Evolutionary conservation across 2,329 filamentous ascomycete genomes (phyloP).

Genomic region (Sordariomycetes sp.): DNA sequence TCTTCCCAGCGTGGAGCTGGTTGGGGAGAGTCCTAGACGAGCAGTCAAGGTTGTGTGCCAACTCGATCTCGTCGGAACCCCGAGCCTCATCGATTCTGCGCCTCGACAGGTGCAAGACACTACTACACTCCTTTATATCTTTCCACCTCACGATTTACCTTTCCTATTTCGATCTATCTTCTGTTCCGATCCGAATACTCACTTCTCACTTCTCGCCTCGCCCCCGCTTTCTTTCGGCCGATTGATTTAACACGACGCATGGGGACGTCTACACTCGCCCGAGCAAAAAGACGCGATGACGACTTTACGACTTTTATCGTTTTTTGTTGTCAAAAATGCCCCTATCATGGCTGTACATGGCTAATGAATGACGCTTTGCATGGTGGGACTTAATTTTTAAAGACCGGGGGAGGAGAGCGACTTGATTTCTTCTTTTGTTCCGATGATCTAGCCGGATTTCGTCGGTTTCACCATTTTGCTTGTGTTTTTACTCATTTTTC

Average conservation of each 20-base stretch:
- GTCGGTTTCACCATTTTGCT: slow-evolving; percentile 3
- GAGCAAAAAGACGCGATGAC: slow-evolving; percentile 8
- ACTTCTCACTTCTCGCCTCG: neutral
- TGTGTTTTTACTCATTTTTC: slow-evolving; percentile 3
- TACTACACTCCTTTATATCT: slow-evolving; percentile 3
- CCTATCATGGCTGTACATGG: slow-evolving; percentile 12
- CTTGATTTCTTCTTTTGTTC: slow-evolving; percentile 9
- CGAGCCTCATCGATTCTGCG: neutral
- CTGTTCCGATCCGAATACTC: neutral
- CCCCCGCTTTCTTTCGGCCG: neutral
- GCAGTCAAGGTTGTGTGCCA: neutral
- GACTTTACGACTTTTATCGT: slow-evolving; percentile 8
- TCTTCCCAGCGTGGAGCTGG: neutral
- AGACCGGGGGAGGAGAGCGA: slow-evolving; percentile 8
- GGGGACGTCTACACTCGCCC: neutral
- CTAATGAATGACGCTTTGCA: slow-evolving; percentile 34
- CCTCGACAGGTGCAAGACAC: slow-evolving; percentile 1
- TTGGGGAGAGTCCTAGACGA: neutral
- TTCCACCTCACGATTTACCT: neutral
- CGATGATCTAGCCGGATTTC: slow-evolving; percentile 5
- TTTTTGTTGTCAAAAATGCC: slow-evolving; percentile 8
- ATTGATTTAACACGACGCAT: slow-evolving; percentile 1
- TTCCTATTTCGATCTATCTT: neutral
- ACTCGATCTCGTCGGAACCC: neutral
- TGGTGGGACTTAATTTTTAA: slow-evolving; percentile 22